Conservation (phyloP, 2,329 filamentous ascomycete genomes). For the Bipolaris bicolor region DNA sequence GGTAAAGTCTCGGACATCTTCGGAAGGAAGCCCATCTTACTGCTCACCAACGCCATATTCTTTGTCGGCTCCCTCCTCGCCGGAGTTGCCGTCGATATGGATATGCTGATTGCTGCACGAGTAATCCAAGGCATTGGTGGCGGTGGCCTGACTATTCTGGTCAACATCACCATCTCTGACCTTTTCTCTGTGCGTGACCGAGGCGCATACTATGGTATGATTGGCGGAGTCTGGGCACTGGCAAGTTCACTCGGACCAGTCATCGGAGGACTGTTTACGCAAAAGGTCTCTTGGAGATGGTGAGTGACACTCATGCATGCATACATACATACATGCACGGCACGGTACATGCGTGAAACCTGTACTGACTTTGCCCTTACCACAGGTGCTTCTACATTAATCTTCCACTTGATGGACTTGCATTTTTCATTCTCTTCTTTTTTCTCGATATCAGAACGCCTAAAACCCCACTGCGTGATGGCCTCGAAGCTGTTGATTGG, state of each 20-base stretch:
- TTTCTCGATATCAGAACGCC: constrained; percentile 72
- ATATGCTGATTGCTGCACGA: constrained; percentile 67
- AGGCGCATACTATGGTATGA: constrained; percentile 67
- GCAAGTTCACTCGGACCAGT: constrained; percentile 70
- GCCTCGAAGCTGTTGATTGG: constrained; percentile 71
- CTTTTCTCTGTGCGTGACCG: constrained; percentile 66
- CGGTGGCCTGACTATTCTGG: constrained; percentile 67
- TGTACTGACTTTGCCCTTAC: not conserved
- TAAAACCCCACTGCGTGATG: constrained; percentile 65
- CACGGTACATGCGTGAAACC: not conserved
- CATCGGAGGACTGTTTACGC: constrained; percentile 70
- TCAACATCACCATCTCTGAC: constrained; percentile 69
- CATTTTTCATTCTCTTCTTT: constrained; percentile 63
- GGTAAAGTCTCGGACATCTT: constrained; percentile 71
- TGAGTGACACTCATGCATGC: not conserved
- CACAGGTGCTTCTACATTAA: constrained; percentile 66
- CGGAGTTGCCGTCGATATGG: constrained; percentile 62
- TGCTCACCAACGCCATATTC: constrained; percentile 67
- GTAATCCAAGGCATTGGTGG: constrained; percentile 68
- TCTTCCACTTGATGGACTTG: constrained; percentile 65
- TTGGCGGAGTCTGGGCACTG: constrained; percentile 71
- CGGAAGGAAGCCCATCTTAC: constrained; percentile 67
- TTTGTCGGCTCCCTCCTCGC: constrained; percentile 67
- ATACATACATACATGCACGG: not conserved
- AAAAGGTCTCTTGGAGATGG: constrained; percentile 67